phyloP scores from a whole-genome alignment of 2,329 filamentous ascomycete species.

The Knufia fluminis region DNA sequence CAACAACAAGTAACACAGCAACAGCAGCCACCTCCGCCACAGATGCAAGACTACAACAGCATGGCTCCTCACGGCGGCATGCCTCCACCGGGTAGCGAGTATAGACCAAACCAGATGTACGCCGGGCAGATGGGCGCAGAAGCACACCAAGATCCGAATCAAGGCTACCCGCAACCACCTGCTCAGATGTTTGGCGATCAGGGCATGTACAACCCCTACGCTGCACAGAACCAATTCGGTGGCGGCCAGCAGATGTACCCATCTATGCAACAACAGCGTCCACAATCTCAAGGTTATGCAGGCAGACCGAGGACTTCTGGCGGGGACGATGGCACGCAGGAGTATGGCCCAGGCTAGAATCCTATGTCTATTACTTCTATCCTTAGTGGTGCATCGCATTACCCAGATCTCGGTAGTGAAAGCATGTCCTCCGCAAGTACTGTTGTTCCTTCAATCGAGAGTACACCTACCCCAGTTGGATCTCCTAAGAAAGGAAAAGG shows the following conservation, averaged over 20 bases:
- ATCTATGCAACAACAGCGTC: constrained; percentile 18
- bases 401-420: neutral
- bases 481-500: too few relatives aligned
- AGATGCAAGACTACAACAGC: constrained; percentile 49
- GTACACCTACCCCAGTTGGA: too few relatives aligned
- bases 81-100: constrained; percentile 61
- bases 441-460: neutral
- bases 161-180: constrained; percentile 67
- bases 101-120: constrained; percentile 76
- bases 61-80: constrained; percentile 53
- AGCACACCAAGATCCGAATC: constrained; percentile 56
- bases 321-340: constrained; percentile 13
- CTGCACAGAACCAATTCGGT: constrained; percentile 55
- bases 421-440: neutral
- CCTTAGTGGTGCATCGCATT: neutral
- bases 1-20: constrained; percentile 40
- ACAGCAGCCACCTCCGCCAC: constrained; percentile 44
- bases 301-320: constrained; percentile 3
- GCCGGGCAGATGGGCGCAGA: constrained; percentile 52
- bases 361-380: neutral
- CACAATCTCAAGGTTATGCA: constrained; percentile 22
- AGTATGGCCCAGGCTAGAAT: constrained; percentile 20
- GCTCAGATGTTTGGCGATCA: constrained; percentile 64
- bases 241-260: constrained; percentile 36
- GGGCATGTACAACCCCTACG: constrained; percentile 65